Evolutionary conservation across 192 early-diverging fungal species (phyloP).

Genomic region (Glomus cerebriforme): DNA sequence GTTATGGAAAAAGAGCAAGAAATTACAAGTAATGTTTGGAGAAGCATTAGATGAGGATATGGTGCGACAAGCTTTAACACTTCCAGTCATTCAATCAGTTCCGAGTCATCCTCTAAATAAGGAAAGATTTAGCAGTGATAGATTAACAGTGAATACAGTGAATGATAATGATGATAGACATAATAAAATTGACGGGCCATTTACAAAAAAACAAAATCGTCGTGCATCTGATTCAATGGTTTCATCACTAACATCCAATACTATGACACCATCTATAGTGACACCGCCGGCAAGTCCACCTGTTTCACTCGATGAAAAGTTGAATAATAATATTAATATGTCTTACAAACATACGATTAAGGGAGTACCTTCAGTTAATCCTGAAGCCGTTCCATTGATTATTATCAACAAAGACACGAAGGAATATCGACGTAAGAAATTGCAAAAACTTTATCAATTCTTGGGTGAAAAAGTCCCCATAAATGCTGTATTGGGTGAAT

Average conservation of each 20-base stretch:
- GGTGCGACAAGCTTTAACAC: constrained; percentile 36
- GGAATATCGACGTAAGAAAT: constrained; percentile 35
- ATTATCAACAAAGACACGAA: constrained; percentile 19
- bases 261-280: neutral
- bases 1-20: constrained; percentile 44
- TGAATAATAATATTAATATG: neutral
- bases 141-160: too few relatives aligned
- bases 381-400: neutral
- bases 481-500: constrained; percentile 22
- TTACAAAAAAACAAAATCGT: neutral
- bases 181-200: neutral
- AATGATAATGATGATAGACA: neutral
- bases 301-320: neutral
- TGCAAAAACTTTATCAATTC: constrained; percentile 51
- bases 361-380: neutral
- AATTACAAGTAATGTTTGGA: constrained; percentile 39
- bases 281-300: neutral
- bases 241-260: neutral
- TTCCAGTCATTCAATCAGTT: constrained; percentile 25
- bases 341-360: neutral
- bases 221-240: constrained; percentile 32
- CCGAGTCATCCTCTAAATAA: neutral
- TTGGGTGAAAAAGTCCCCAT: constrained; percentile 45
- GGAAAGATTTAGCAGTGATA: neutral
- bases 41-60: constrained; percentile 41